phyloP scores from a whole-genome alignment of 768 basidiomycete genomes.

The Agrocybe pediades region DNA sequence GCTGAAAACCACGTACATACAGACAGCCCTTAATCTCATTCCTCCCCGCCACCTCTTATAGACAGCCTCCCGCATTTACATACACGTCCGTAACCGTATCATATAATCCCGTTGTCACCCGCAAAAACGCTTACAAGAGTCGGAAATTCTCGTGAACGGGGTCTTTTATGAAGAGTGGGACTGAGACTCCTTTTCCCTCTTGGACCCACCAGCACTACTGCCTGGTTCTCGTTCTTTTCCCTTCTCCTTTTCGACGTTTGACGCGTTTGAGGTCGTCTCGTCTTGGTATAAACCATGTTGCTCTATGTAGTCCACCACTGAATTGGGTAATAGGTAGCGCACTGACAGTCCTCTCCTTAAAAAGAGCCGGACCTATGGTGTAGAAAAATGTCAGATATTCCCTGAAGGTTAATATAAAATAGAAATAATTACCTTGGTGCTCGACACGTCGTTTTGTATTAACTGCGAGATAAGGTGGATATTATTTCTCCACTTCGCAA shows the following conservation, averaged over 20 bases:
- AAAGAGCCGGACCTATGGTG: conserved; percentile 62
- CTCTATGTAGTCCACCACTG: conserved; percentile 95
- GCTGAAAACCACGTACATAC: not conserved
- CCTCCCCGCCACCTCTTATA: no score
- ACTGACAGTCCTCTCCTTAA: conserved; percentile 79
- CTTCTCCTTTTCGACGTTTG: conserved; percentile 32
- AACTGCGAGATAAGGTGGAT: conserved; percentile 92
- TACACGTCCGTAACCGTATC: not conserved
- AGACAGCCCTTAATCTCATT: no score
- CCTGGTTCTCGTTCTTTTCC: conserved; percentile 38
- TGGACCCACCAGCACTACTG: conserved; percentile 19
- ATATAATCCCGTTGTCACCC: not conserved
- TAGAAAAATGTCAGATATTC: not conserved
- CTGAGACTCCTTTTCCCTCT: no score
- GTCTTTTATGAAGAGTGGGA: not conserved
- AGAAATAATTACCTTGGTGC: conserved; percentile 69
- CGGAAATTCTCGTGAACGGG: no score
- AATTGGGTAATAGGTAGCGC: conserved; percentile 87
- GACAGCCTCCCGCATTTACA: not conserved
- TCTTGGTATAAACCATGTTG: conserved; percentile 77
- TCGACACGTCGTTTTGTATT: conserved; percentile 96
- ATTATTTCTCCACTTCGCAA: conserved; percentile 78
- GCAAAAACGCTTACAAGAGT: no score
- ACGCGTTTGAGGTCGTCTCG: conserved; percentile 36
- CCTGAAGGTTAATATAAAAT: not conserved